phyloP scores from a whole-genome alignment of 2,329 filamentous ascomycete genomes.

The Cryoendolithus antarcticus region DNA sequence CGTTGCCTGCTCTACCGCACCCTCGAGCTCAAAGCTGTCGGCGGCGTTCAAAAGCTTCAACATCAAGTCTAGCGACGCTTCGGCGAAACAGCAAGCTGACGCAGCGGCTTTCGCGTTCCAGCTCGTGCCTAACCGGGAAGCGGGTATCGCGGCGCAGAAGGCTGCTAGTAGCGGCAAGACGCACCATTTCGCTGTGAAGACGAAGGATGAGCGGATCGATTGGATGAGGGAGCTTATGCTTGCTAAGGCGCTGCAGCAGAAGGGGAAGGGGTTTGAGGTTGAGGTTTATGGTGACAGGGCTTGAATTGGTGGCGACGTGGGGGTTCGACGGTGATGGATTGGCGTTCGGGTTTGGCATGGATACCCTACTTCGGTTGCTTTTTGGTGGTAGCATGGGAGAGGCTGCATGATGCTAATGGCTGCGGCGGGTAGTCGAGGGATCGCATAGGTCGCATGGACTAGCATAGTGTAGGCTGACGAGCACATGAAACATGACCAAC shows the following conservation, averaged over 20 bases:
- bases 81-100: constrained; percentile 35
- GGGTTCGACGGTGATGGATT: too few species aligned
- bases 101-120: constrained; percentile 64
- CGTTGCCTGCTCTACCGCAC: constrained; percentile 68
- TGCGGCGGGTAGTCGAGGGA: too few species aligned
- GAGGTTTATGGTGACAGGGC: constrained; percentile 53
- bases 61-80: constrained; percentile 40
- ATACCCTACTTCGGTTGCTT: too few species aligned
- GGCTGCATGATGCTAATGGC: too few species aligned
- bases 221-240: constrained; percentile 96
- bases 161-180: constrained; percentile 55
- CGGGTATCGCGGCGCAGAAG: constrained; percentile 12
- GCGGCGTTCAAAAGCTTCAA: constrained; percentile 74
- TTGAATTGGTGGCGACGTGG: not conserved
- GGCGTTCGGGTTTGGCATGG: too few species aligned
- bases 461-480: too few species aligned
- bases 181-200: constrained; percentile 86
- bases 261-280: constrained; percentile 71
- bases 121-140: constrained; percentile 56
- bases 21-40: constrained; percentile 66
- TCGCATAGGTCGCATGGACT: too few species aligned
- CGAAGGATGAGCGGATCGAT: constrained; percentile 80
- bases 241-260: constrained; percentile 74
- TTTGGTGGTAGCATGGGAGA: too few species aligned
- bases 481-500: too few species aligned